Base-by-base conservation (phyloP, 2,329 filamentous ascomycete species). In the Trichoderma sp. region DNA sequence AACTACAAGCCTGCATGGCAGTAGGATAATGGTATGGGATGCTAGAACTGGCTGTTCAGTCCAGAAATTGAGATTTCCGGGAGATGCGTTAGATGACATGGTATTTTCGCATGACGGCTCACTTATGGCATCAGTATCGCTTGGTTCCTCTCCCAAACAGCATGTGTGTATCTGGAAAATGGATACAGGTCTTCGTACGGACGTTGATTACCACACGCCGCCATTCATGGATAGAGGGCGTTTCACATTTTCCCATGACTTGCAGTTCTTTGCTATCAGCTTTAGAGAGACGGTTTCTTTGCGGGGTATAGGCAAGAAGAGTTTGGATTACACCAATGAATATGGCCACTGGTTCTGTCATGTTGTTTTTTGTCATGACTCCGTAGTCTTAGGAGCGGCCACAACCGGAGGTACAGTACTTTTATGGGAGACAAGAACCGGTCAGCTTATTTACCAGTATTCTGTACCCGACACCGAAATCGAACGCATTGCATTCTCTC, bases 201-300 rank as follows among this genome's bases (percentile, higher is more conserved):
- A 26, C n/a, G n/a, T n/a, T n/a, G n/a, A n/a, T n/a, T n/a, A n/a
- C n/a, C n/a, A n/a, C n/a, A n/a, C n/a, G n/a, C n/a, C n/a, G n/a
- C n/a, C n/a, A n/a, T n/a, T n/a, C n/a, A 4, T n/a, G 39, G 39
- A 2, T 43, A n/a, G 7, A 43, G 1, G 1, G 6, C 0, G 15
- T 9, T 43, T 43, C 15, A 3, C n/a, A 6, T 50, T 50, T 5
- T 58, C 55, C 15, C 26, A 30, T 2, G 26, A 58, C 9, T 32
- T 58, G 26, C 17, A 58, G 3, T n/a, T 20, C 4, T 12, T 58
- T 20, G 55, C 55, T 1, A 28, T n/a, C 17, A 11, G 15, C 1
- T 1, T 2, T 12, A 8, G 7, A 12, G 28, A 32, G 8, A 3
- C 13, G 1, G 2, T 58, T 32, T 17, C 5, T 1, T 30, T 58